Conservation (phyloP, 306 rosid species). For the Pachyrhizus erosus region DNA sequence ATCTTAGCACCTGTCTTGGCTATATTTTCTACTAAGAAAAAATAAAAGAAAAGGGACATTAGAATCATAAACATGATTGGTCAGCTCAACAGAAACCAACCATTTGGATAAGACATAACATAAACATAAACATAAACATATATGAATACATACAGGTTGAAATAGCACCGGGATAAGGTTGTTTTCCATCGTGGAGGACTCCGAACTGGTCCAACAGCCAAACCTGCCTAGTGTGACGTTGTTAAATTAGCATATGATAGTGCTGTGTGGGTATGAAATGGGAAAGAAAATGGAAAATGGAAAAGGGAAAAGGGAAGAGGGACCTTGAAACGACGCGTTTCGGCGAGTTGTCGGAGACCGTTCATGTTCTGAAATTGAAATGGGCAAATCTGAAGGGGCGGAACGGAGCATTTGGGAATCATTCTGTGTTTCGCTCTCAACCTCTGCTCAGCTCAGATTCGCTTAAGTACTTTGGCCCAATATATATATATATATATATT, state of each 20-base stretch:
- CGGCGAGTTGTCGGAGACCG: constrained; percentile 77
- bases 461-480: not conserved
- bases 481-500: no score
- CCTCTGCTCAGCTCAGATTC: not conserved
- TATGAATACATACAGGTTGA: constrained; percentile 70
- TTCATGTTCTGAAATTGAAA: constrained; percentile 56
- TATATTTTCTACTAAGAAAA: constrained; percentile 70
- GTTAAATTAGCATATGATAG: not conserved
- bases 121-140: no score
- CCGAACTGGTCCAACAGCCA: constrained; percentile 98
- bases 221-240: constrained; percentile 55
- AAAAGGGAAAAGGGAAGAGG: not conserved
- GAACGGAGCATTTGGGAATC: constrained; percentile 63
- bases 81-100: no score
- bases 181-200: constrained; percentile 94
- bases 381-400: constrained; percentile 45
- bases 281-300: no score
- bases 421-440: constrained; percentile 28
- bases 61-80: no score
- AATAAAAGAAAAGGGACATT: no score
- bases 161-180: constrained; percentile 86
- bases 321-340: constrained; percentile 75
- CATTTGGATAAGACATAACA: no score
- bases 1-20: constrained; percentile 84
- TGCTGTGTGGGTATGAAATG: not conserved